Evolutionary conservation across 179 eudicot species (phyloP), one percentile per base, ranked within the genome.

Genomic region (Patellifolia procumbens): DNA sequence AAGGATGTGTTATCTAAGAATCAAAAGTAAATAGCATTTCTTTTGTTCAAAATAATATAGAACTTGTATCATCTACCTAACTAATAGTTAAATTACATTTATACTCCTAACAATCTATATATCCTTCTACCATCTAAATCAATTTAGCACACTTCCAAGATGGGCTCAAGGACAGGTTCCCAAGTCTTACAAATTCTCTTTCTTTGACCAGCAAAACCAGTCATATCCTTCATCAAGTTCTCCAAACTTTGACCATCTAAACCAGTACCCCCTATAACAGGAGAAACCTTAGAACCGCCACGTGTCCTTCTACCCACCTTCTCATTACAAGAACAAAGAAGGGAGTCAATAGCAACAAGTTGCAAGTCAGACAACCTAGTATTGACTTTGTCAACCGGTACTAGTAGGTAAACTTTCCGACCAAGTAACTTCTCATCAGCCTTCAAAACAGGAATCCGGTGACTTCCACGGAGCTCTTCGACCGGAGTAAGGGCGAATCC

Each of bases 391-490:
- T 67, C 78, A 79, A 79, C 78, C 0, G 97, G 98, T 45, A 93
- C 68, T 84, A 93, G 82, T 5, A 91, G 42, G 76, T 93, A 93
- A 42, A 87, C 77, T 80, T 86, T 90, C 95, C 19, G 93, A 83
- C 76, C 90, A 76, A 0, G 90, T 74, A 79, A 48, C 31, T 46
- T 7, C 2, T 79, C 82, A 48, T 79, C 82, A 6, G 82, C 82
- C 28, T 28, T 79, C 82, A 79, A 74, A 2, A 49, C 70, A 70
- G 68, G 5, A n/a, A 79, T 37, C 46, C 70, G 69, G 10, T 32
- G 88, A 0, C 39, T 68, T 1, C 82, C 87, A 72, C 76, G 79
- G 42, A 81, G 78, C 0, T 78, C 68, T 0, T 77, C 73, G 19
- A 46, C 79, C 3, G 55, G 72, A 16, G 73, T 4, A 28, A 60